Evolutionary conservation across 495 filamentous ascomycete species (phyloP), one percentile per base, ranked within the genome.

Genomic region (Neurospora africana): DNA sequence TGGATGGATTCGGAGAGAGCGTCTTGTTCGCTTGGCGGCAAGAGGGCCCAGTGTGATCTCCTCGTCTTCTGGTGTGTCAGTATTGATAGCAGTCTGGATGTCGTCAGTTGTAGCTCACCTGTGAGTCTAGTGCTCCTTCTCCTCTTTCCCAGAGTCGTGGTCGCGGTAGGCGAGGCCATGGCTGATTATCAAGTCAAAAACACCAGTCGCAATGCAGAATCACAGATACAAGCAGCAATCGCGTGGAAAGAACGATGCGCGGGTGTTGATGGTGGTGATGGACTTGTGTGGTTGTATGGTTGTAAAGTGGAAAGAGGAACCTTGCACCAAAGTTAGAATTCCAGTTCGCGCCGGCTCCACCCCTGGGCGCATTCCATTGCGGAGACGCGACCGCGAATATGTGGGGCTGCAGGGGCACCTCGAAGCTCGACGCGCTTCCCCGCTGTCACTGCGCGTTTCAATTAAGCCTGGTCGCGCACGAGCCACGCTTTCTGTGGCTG

Each of bases 71-170:
- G 6, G 37, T 17, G 68, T 68, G 81, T 85, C 80, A 84, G 76
- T 75, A 73, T 68, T 30, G 72, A 75, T 77, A 73, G 69, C 36
- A 38, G 36, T 69, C 36, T 15, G 38, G 19, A 76, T 68, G 69
- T 68, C 68, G 44, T 38, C 61, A 72, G 70, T 37, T 77, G 19
- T 65, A 9, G 76, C 84, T 79, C 91, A 93, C 92, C 89, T 80
- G 84, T 81, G 76, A 84, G 76, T 78, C 80, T 75, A 74, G 83
- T 82, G 78, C 82, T 81, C 84, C 89, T 84, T 79, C 86, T 87
- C 76, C 93, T 89, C 88, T 96, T 94, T 79, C 91, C 91, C 69
- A 93, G 83, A 69, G 90, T 86, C 70, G 87, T 85, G 74, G 86
- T 83, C 75, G 87, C 84, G 53, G 11, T 33, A 30, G 53, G 53